Conservation (phyloP, 345 rosid genomes). For the Conringia planisiliqua region DNA sequence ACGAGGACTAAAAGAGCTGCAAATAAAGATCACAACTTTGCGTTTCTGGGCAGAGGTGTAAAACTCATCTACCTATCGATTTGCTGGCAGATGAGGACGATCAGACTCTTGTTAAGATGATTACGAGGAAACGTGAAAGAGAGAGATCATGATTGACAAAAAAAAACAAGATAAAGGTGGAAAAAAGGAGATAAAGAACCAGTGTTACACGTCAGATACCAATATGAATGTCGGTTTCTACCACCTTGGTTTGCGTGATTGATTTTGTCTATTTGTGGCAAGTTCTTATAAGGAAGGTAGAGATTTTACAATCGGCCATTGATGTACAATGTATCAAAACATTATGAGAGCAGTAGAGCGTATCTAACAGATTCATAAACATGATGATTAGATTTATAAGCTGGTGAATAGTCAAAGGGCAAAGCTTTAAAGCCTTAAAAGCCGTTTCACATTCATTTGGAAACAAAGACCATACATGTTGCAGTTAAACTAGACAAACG, state of each 20-base stretch:
- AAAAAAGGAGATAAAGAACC: background rate
- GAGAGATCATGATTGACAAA: background rate
- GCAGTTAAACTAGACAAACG: slow-evolving; percentile 5
- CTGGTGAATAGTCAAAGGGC: background rate
- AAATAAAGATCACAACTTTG: slow-evolving; percentile 19
- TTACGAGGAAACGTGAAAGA: slow-evolving; percentile 2
- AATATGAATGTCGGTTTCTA: background rate
- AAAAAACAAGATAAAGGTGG: background rate
- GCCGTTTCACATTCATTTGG: background rate
- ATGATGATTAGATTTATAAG: background rate
- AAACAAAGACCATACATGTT: slow-evolving; percentile 16
- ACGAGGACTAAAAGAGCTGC: slow-evolving; percentile 9
- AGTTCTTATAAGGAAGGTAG: background rate
- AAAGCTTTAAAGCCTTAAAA: background rate
- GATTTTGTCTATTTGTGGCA: background rate
- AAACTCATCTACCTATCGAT: background rate
- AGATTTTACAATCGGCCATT: background rate
- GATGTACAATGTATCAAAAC: background rate
- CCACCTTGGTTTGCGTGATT: slow-evolving; percentile 11
- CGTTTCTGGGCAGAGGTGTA: background rate
- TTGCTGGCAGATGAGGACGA: slow-evolving; percentile 16
- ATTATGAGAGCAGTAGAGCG: background rate
- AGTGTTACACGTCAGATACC: slow-evolving; percentile 18
- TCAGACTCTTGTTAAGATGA: slow-evolving; percentile 18
- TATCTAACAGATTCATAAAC: slow-evolving; percentile 7